phyloP scores from a whole-genome alignment of 2,329 filamentous ascomycete genomes.

The Talaromyces sp. region DNA sequence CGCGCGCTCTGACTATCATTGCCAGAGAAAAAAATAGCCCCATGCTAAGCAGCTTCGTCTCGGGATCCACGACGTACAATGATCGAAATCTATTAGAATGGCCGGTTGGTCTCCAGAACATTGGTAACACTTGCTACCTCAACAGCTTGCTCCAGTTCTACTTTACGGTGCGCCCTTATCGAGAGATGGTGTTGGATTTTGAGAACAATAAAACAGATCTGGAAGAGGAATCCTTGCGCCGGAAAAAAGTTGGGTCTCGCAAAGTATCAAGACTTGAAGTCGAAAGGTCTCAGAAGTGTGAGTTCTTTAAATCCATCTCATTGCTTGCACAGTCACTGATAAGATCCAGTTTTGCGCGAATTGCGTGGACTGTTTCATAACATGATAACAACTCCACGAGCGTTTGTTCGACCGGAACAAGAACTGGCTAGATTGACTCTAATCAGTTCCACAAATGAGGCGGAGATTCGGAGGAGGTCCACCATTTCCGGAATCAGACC shows the following conservation, averaged over 20 bases:
- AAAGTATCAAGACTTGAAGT: conserved; percentile 59
- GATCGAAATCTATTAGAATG: conserved; percentile 49
- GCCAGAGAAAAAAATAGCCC: conserved; percentile 42
- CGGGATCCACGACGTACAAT: conserved; percentile 29
- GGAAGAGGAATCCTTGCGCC: conserved; percentile 58
- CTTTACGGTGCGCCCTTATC: conserved; percentile 78
- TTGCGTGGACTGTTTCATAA: conserved; percentile 66
- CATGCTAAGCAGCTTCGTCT: conserved; percentile 33
- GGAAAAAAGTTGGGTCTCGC: conserved; percentile 72
- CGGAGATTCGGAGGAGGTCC: conserved; percentile 48
- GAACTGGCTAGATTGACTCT: conserved; percentile 77
- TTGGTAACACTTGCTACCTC: conserved; percentile 96
- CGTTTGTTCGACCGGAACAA: conserved; percentile 66
- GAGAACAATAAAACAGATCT: conserved; percentile 67
- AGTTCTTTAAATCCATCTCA: conserved; percentile 39
- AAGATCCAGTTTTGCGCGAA: conserved; percentile 64
- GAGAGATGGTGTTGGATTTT: conserved; percentile 74
- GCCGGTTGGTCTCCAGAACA: conserved; percentile 85
- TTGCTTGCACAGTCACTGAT: conserved; percentile 21
- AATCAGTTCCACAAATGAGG: conserved; percentile 56
- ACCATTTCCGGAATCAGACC: conserved; percentile 34
- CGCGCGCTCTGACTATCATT: conserved; percentile 48
- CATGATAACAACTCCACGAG: conserved; percentile 61
- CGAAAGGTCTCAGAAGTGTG: conserved; percentile 67
- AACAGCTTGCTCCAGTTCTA: conserved; percentile 96